These are phyloP conservation scores for Glycine latifolia DNA, from an alignment of 306 rosid species.

Conservation along the genomic window DNA sequence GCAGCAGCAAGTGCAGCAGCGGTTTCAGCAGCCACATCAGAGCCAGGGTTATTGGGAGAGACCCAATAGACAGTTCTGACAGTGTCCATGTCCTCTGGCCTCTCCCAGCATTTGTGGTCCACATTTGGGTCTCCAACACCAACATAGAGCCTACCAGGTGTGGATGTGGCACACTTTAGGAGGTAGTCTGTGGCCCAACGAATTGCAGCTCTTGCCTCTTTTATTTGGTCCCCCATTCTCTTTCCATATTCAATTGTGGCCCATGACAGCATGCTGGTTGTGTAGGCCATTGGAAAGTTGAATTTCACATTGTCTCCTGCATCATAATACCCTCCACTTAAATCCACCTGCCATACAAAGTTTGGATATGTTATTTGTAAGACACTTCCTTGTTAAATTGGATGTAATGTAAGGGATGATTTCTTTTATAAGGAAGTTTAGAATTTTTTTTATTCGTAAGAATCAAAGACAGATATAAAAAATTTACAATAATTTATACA, in stretches of 20 bases:
- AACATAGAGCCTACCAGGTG: constrained; percentile 79
- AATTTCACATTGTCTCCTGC: constrained; percentile 97
- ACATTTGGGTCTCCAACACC: constrained; percentile 86
- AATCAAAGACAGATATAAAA: too few species aligned
- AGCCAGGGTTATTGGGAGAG: constrained; percentile 74
- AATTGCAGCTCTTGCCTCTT: constrained; percentile 65
- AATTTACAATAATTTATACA: too few species aligned
- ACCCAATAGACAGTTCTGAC: constrained; percentile 69
- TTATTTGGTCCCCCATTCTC: constrained; percentile 70
- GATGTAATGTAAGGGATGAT: neutral
- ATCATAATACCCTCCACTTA: constrained; percentile 89
- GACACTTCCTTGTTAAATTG: neutral
- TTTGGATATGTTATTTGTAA: neutral
- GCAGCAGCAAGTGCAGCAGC: constrained; percentile 94
- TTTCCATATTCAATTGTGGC: constrained; percentile 74
- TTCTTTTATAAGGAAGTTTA: neutral
- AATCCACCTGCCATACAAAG: constrained; percentile 69
- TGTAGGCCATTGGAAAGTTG: constrained; percentile 94
- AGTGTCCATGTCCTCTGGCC: constrained; percentile 94
- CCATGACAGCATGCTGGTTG: constrained; percentile 95
- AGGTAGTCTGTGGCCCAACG: constrained; percentile 86
- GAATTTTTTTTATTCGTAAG: neutral
- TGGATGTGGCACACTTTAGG: constrained; percentile 73
- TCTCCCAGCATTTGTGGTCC: constrained; percentile 95
- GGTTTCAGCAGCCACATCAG: constrained; percentile 91